Base-by-base conservation (phyloP, 2,329 filamentous ascomycete species). In the Elsinoe perseae region DNA sequence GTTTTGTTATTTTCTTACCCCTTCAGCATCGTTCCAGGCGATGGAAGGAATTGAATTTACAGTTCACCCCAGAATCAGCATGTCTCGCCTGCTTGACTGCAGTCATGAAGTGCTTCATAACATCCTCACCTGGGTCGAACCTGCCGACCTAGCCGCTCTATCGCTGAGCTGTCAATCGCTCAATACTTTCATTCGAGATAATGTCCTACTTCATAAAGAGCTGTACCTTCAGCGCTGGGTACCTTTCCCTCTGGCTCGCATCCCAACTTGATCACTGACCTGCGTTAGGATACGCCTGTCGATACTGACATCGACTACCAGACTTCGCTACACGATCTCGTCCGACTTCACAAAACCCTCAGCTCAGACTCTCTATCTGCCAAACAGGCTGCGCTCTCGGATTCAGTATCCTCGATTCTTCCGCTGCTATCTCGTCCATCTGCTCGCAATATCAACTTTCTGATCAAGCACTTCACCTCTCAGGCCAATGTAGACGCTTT, bases 31-130 rank as follows among this genome's bases (percentile, higher is more conserved):
- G 30, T 20, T 36, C 12, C 48, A 20, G 48, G 25, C 9, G 48
- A 52, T 52, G 48, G 48, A 52, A 14, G 48, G 48, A 7, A 38
- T 38, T 36, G 48, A 52, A 21, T 16, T 21, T n/a, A 23, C 48
- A 38, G 28, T 16, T 38, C 30, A 27, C n/a, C 12, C 53, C 20
- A 34, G 18, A 23, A 23, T 16, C 25, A 55, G 20, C 16, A 74
- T 72, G 64, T 64, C 70, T 8, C 68, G 64, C 12, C 63, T 73
- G n/a, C 64, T 73, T 27, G 64, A 68, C 58, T 76, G 85, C 20
- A 82, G 83, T 7, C 74, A 78, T 5, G 85, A 88, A 72, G 75
- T 87, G 40, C 66, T 87, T 23, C 80, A 85, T 63, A 72, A 77
- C 63, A 80, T 87, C 61, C 72, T 88, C 60, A 69, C 67, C 57